Evolutionary conservation across 257 asterid genomes (phyloP), one percentile per base, ranked within the genome.

Genomic region (Penstemon barbatus): DNA sequence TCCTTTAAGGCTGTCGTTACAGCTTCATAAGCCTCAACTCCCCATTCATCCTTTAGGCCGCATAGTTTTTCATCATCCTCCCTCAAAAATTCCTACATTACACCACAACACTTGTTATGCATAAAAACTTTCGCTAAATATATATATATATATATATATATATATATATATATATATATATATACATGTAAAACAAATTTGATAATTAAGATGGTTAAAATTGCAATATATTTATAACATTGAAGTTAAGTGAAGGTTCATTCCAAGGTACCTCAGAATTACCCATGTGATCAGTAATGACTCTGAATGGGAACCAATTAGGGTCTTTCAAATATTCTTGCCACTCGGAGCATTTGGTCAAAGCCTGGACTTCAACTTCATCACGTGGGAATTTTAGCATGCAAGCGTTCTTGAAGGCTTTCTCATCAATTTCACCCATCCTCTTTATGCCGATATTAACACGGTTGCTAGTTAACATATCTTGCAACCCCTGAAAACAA

Each of bases 371-470:
- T 0, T 83, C 89, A 56, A 84, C 88, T 68, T 89, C 96, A 43
- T 76, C 84, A 3, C 62, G n/a, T 25, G 90, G 62, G 55, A 63
- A 89, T 59, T 70, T 83, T 68, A 15, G 42, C 73, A 84, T 86
- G 83, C 96, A 87, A 38, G 75, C 80, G 10, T 50, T 75, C 75
- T 75, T 80, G 62, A 89, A 87, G 48, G 84, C 68, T 81, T 84
- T 84, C 13, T 71, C 76, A 51, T 91, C 94, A n/a, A 89, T 73
- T 54, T 87, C 98, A 4, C 96, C 96, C 95, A 87, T 89, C 64
- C 93, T 80, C 76, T 85, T 89, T 43, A 91, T 76, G 66, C 96
- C 94, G 49, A 87, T 86, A 62, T 61, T 82, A 5, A 80, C 81
- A 38, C 87, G 89, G 59, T 19, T 54, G 71, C 85, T 80, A 40